A percentile compares a stretch with the other conserved stretches of the same genome.
These are phyloP conservation scores for Sicyos edulis DNA, from an alignment of 306 rosid species.

Conservation along the genomic window DNA sequence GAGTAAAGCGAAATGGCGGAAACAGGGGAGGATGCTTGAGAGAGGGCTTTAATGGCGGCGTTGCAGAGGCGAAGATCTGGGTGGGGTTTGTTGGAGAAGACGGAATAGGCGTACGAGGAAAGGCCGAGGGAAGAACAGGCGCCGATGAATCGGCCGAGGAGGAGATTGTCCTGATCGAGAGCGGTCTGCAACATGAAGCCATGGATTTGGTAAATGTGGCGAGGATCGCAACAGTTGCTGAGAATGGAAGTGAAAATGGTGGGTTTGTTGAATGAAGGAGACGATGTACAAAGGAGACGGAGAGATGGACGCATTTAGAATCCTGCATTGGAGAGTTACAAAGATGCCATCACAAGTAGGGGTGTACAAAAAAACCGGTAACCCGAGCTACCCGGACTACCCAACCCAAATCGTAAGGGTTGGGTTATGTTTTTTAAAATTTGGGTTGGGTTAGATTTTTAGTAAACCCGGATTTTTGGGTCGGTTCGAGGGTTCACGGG, in stretches of 20 bases:
- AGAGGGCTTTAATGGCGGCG: constrained; percentile 40
- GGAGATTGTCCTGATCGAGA: constrained; percentile 36
- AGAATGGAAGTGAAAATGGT: constrained; percentile 17
- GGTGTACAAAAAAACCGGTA: too few species aligned
- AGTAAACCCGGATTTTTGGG: too few species aligned
- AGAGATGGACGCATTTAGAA: constrained; percentile 4
- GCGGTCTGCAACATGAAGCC: constrained; percentile 34
- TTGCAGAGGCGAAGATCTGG: constrained; percentile 36
- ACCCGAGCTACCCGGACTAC: too few species aligned
- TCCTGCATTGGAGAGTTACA: neutral
- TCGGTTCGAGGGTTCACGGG: too few species aligned
- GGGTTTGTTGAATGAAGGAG: neutral
- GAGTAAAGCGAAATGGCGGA: constrained; percentile 34
- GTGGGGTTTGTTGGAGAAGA: constrained; percentile 29
- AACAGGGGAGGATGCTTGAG: constrained; percentile 26
- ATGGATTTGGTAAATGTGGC: constrained; percentile 49
- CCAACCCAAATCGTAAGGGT: too few species aligned
- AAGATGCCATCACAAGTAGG: too few species aligned
- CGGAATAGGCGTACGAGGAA: constrained; percentile 35
- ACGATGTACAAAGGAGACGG: neutral
- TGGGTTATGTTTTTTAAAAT: too few species aligned
- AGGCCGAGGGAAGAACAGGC: constrained; percentile 39
- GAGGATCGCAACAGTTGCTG: constrained; percentile 23
- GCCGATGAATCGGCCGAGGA: constrained; percentile 41
- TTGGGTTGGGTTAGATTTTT: too few species aligned